Evolutionary conservation across 352 stramenopile genomes (phyloP), one percentile per base, ranked within the genome.

Genomic region (Globisporangium barbulae): DNA sequence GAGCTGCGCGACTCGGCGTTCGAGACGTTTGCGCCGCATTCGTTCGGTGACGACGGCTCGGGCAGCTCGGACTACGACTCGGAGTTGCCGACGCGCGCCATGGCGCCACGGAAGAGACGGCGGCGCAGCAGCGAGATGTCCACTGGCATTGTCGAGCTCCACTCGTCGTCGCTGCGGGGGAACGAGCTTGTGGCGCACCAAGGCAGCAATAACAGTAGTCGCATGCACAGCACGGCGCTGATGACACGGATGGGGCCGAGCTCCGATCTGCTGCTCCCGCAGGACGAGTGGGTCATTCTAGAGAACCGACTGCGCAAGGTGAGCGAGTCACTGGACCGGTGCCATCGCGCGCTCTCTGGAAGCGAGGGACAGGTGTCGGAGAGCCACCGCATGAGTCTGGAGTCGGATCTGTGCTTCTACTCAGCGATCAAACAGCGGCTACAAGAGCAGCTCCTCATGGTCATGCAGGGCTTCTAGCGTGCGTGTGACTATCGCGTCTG

Each of bases 401-500:
- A 91, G 50, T 70, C 70, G 13, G 81, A 91, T 60, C 61, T 91
- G 48, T 74, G 74, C 3, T 91, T 91, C 63, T 91, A 88, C 68
- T 78, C 76, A 1, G 78, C 79, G 45, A 91, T 91, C 66, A 91
- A 91, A 64, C 81, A 89, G 64, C 77, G 77, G 8, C 69, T 91
- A 41, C 81, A 91, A 58, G 78, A 89, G 68, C 79, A 91, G 31
- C 63, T 91, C 25, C 64, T 91, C 10, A 81, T 89, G 56, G 73
- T 83, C 22, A 91, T 91, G 81, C 78, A 89, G 61, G 78, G 69
- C 53, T 77, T 52, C 19, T 61, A 61, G 31, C 31, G 31, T 37
- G 31, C 31, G 31, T 37, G 31, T 37, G 31, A 37, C 31, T 37
- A 37, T 37, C 31, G 31, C 31, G 31, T 37, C 5, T 37, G 5